These are phyloP conservation scores for Catharanthus roseus DNA, from an alignment of 257 asterid species.

Conservation along the genomic window DNA sequence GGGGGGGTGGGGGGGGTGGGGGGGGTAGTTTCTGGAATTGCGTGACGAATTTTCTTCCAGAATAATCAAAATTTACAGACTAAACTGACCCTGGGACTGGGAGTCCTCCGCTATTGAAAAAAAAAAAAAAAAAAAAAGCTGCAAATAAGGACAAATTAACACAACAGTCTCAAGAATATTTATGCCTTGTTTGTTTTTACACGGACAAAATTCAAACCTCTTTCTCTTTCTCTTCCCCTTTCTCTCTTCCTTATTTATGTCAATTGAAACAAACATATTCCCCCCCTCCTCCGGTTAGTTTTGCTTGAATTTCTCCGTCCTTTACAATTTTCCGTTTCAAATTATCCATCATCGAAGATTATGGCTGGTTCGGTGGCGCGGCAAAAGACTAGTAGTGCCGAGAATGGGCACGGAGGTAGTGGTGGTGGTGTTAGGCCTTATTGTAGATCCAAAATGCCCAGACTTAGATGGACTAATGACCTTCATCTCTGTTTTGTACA, in stretches of 20 bases:
- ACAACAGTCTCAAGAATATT: conserved; percentile 36
- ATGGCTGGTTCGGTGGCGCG: background rate
- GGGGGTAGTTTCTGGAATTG: conserved; percentile 38
- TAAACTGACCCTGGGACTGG: conserved; percentile 34
- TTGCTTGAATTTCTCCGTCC: too few species aligned
- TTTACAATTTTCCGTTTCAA: conserved; percentile 19
- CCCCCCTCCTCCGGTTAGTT: too few species aligned
- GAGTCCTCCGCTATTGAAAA: conserved; percentile 14
- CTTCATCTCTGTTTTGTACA: conserved; percentile 60
- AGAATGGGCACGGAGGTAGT: background rate
- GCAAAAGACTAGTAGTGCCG: conserved; percentile 10
- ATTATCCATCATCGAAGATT: conserved; percentile 14
- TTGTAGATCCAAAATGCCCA: conserved; percentile 53
- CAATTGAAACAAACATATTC: conserved; percentile 11
- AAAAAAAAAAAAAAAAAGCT: conserved; percentile 22
- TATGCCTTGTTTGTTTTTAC: conserved; percentile 42
- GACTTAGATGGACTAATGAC: conserved; percentile 61
- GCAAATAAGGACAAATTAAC: conserved; percentile 48
- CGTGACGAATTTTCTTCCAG: conserved; percentile 25
- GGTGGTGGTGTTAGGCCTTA: conserved; percentile 45
- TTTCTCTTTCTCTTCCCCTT: background rate
- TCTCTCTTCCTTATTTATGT: background rate
- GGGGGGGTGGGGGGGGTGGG: too few species aligned
- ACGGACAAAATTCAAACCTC: conserved; percentile 27
- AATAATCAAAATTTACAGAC: conserved; percentile 28